Evolutionary conservation across 192 early-diverging fungal species (phyloP).

Genomic region (Coemansia sp.): DNA sequence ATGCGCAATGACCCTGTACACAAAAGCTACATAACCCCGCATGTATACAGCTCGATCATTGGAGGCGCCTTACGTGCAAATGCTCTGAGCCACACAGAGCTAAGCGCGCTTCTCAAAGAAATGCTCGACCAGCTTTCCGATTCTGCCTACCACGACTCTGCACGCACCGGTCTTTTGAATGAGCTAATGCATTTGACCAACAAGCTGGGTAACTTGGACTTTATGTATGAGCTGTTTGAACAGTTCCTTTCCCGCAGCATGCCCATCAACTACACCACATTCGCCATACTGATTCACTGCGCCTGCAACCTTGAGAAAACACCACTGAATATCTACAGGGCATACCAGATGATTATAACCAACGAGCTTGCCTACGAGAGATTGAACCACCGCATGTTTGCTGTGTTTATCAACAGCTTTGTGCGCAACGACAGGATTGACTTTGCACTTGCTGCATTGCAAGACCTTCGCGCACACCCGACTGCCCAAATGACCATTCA

Average conservation of each 20-base stretch:
- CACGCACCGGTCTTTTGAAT: slow-evolving; percentile 32
- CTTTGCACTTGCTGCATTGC: slow-evolving; percentile 16
- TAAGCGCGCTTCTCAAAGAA: slow-evolving; percentile 15
- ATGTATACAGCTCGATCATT: slow-evolving; percentile 18
- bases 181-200: slow-evolving; percentile 20
- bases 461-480: slow-evolving; percentile 22
- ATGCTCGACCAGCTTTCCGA: slow-evolving; percentile 13
- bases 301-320: slow-evolving; percentile 8
- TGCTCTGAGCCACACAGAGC: neutral
- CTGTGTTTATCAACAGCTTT: slow-evolving; percentile 35
- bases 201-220: slow-evolving; percentile 5
- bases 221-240: slow-evolving; percentile 16
- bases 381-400: slow-evolving; percentile 31
- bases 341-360: slow-evolving; percentile 17
- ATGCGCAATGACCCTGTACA: slow-evolving; percentile 1
- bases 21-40: slow-evolving; percentile 11
- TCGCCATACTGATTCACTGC: slow-evolving; percentile 31
- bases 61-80: slow-evolving; percentile 11
- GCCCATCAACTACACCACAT: slow-evolving; percentile 22
- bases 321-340: slow-evolving; percentile 4
- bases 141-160: neutral
- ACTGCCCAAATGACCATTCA: neutral
- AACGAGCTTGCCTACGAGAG: neutral
- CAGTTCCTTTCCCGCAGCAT: slow-evolving; percentile 9
- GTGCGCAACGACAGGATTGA: slow-evolving; percentile 14